phyloP scores from a whole-genome alignment of 768 basidiomycete species.

The Mycena chlorophos region DNA sequence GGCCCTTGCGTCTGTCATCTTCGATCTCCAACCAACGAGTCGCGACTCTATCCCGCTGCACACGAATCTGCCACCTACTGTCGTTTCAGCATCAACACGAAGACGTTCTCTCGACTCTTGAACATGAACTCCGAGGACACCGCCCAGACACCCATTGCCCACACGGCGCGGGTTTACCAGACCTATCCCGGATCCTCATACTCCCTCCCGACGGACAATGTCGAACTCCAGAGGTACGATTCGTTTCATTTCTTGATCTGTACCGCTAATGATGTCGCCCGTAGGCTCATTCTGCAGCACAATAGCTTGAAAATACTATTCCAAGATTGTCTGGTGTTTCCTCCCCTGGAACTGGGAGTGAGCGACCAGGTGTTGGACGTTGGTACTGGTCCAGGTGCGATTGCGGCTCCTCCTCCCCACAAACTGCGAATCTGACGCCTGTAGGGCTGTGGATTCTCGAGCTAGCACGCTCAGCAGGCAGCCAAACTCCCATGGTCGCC shows the following conservation, averaged over 20 bases:
- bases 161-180: neutral
- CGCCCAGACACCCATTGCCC: neutral
- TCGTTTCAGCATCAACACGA: too few relatives aligned
- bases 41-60: too few relatives aligned
- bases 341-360: slow-evolving; percentile 14
- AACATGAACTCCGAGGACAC: too few relatives aligned
- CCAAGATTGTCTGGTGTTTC: slow-evolving; percentile 14
- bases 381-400: slow-evolving; percentile 26
- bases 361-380: slow-evolving; percentile 21
- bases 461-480: slow-evolving; percentile 11
- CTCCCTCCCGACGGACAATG: neutral
- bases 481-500: slow-evolving; percentile 15
- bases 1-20: too few relatives aligned
- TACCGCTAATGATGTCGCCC: too few relatives aligned
- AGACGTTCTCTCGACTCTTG: too few relatives aligned
- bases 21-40: too few relatives aligned
- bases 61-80: too few relatives aligned
- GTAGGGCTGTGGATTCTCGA: slow-evolving; percentile 27
- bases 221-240: too few relatives aligned
- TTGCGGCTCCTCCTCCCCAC: too few relatives aligned
- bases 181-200: neutral
- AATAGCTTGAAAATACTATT: slow-evolving; percentile 11
- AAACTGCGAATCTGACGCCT: too few relatives aligned
- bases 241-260: too few relatives aligned
- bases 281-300: slow-evolving; percentile 12